These are phyloP conservation scores for Colletotrichum brevisporum DNA, from an alignment of 2,329 filamentous ascomycete genomes.

Conservation along the genomic window DNA sequence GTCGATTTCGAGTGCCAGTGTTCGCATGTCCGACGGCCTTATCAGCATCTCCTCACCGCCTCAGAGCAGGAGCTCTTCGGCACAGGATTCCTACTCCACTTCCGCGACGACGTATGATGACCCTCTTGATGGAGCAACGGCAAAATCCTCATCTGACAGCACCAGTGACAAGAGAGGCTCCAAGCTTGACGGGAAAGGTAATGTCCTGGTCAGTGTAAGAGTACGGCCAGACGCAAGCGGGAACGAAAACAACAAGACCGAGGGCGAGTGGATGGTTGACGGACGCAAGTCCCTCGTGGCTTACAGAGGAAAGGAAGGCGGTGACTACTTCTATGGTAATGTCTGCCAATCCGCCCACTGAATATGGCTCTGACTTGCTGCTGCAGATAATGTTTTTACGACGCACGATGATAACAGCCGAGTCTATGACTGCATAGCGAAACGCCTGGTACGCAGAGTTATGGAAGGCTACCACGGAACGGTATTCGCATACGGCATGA, in stretches of 20 bases:
- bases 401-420: slow-evolving; percentile 93
- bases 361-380: slow-evolving; percentile 41
- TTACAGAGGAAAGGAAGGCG: slow-evolving; percentile 89
- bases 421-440: slow-evolving; percentile 95
- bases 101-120: slow-evolving; percentile 93
- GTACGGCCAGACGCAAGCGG: slow-evolving; percentile 85
- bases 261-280: slow-evolving; percentile 94
- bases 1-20: slow-evolving; percentile 73
- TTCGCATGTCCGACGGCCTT: slow-evolving; percentile 80
- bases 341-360: neutral
- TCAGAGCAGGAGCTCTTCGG: slow-evolving; percentile 91
- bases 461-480: slow-evolving; percentile 99
- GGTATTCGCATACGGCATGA: slow-evolving; percentile 99
- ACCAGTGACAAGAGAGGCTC: slow-evolving; percentile 63
- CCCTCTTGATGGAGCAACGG: slow-evolving; percentile 67
- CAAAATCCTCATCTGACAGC: slow-evolving; percentile 47
- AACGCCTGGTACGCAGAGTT: slow-evolving; percentile 92
- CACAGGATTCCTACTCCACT: slow-evolving; percentile 92
- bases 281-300: slow-evolving; percentile 85
- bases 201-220: slow-evolving; percentile 94
- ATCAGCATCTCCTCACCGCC: slow-evolving; percentile 85
- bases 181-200: slow-evolving; percentile 84
- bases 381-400: slow-evolving; percentile 92
- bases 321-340: slow-evolving; percentile 92
- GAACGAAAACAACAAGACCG: slow-evolving; percentile 71